A percentile compares a stretch with the other conserved stretches of the same genome.
These are phyloP conservation scores for Trametes elegans DNA, from an alignment of 768 basidiomycete genomes.

Conservation along the genomic window DNA sequence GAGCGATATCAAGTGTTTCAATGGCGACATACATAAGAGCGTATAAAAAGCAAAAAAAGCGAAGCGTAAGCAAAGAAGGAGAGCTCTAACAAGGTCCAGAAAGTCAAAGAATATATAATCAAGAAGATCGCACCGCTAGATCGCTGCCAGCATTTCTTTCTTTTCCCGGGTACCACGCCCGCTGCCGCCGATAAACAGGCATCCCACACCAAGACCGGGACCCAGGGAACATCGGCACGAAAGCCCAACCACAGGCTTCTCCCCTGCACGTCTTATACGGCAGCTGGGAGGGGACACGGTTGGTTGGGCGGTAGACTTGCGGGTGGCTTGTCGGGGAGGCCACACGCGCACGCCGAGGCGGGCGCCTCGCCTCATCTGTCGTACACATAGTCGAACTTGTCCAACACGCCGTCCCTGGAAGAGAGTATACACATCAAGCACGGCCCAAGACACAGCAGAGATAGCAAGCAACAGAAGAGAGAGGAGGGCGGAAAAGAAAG, in stretches of 20 bases:
- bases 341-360: neutral
- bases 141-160: neutral
- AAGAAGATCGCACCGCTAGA: neutral
- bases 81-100: neutral
- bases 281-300: too few relatives aligned
- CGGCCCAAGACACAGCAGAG: neutral
- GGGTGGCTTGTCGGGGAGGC: neutral
- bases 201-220: too few relatives aligned
- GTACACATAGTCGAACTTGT: slow-evolving; percentile 14
- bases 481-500: neutral
- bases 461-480: neutral
- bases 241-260: too few relatives aligned
- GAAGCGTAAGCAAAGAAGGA: neutral
- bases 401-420: slow-evolving; percentile 16
- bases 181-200: too few relatives aligned
- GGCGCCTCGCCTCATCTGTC: neutral
- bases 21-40: neutral
- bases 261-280: too few relatives aligned
- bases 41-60: neutral
- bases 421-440: slow-evolving; percentile 3
- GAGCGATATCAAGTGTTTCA: neutral
- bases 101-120: neutral
- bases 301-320: neutral
- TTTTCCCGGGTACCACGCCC: neutral
- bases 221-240: too few relatives aligned